Base-by-base conservation (phyloP, 805 yeast species). In the Huiozyma naganishii region DNA sequence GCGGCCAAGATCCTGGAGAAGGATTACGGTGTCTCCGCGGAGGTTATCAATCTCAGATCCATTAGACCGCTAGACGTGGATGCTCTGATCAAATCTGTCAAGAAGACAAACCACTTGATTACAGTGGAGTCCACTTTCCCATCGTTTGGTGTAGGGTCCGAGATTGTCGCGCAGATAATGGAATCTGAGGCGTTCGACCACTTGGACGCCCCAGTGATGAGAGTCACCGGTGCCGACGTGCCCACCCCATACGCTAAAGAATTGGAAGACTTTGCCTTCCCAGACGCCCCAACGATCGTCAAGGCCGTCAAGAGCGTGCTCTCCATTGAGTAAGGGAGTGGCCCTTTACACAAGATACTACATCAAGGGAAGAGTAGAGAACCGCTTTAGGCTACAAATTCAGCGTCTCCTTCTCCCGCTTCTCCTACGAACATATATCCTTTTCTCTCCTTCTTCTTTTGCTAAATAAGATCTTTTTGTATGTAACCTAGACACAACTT, bases 221-320 rank as follows among this genome's bases (percentile, higher is more conserved):
- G 99, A 76, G 90, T 89, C 59, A 92, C 98, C 47, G 98, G 98
- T 68, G 95, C 97, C 64, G 99, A 92, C 73, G 97, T 89, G 30
- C 99, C 99, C 68, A 92, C 98, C 55, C 99, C 99, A 52, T 92
- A 92, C 65, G 95, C 96, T 57, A 78, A 80, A 68, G 89, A 83
- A 71, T 77, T 92, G 65, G 99, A 92, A 79, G 94, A 84, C 72
- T 85, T 92, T 64, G 96, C 97, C 45, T 92, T 92, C 96, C 99
- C 99, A 68, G 95, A 89, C 66, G 75, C 85, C 45, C 90, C 85
- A 61, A 78, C 88, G 52, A 84, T 92, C 58, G 77, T 84, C 62
- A 83, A 88, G 76, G 97, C 88, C 54, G 75, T 76, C 54, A 85
- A 80, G 70, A 83, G 82, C 68, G 89, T 81, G 39, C 72, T 84